Conservation (phyloP, 1,284 basidiomycete species). For the Microbotryum saponariae region DNA sequence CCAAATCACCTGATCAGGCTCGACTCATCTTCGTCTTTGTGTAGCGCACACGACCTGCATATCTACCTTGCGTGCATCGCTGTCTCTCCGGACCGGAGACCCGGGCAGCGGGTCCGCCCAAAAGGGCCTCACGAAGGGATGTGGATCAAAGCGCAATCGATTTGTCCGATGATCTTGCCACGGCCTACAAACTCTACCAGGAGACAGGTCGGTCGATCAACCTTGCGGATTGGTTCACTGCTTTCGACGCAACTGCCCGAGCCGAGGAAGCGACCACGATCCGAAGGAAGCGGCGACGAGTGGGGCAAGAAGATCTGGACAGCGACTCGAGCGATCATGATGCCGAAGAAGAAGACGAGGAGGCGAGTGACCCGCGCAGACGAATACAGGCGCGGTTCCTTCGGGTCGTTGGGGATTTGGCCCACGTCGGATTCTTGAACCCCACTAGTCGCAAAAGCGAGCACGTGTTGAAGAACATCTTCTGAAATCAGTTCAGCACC, state of each 20-base stretch:
- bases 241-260: slow-evolving; percentile 21
- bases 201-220: slow-evolving; percentile 34
- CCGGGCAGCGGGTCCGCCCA: too few species aligned
- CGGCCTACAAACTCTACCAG: slow-evolving; percentile 26
- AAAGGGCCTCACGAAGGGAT: too few species aligned
- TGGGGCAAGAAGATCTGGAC: too few species aligned
- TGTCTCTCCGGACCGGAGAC: too few species aligned
- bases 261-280: too few species aligned
- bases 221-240: slow-evolving; percentile 34
- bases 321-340: slow-evolving; percentile 31
- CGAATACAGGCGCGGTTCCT: slow-evolving; percentile 34
- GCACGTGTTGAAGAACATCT: slow-evolving; percentile 34
- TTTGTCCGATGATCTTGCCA: slow-evolving; percentile 2
- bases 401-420: slow-evolving; percentile 30
- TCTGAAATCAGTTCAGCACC: slow-evolving; percentile 10
- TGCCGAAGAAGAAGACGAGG: slow-evolving; percentile 46
- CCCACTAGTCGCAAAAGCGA: slow-evolving; percentile 35
- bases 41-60: too few species aligned
- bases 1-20: too few species aligned
- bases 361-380: slow-evolving; percentile 10
- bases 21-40: too few species aligned
- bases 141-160: too few species aligned
- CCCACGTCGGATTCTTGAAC: slow-evolving; percentile 31
- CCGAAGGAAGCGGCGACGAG: too few species aligned
- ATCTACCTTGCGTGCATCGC: too few species aligned